These are phyloP conservation scores for Tinospora cordifolia DNA, from an alignment of 164 flowering plant species.

Conservation along the genomic window DNA sequence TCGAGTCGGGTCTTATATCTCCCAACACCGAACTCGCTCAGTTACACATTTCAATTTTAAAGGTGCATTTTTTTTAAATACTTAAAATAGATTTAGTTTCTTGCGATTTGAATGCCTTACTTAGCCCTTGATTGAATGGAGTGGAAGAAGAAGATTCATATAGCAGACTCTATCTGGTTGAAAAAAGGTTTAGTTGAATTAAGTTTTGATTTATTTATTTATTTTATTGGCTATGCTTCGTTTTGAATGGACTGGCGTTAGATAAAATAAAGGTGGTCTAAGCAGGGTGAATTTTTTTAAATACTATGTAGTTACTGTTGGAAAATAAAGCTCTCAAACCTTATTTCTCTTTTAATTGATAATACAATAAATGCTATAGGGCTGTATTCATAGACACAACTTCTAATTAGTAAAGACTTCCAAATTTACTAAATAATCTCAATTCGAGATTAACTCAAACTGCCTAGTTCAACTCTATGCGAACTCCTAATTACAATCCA, in stretches of 20 bases:
- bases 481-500: too few species aligned
- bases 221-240: not conserved
- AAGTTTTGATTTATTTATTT: too few species aligned
- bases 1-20: conserved; percentile 55
- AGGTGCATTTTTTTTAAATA: conserved; percentile 38
- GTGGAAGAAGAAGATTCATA: too few species aligned
- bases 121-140: too few species aligned
- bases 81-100: not conserved
- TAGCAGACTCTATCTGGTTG: not conserved
- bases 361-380: too few species aligned
- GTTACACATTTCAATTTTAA: conserved; percentile 58
- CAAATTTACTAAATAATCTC: too few species aligned
- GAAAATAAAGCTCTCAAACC: too few species aligned
- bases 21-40: conserved; percentile 40
- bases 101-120: not conserved
- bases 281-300: not conserved
- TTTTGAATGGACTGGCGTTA: not conserved
- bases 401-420: too few species aligned
- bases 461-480: too few species aligned
- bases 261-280: not conserved
- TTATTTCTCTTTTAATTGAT: too few species aligned
- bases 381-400: too few species aligned
- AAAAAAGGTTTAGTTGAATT: not conserved
- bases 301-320: not conserved
- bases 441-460: too few species aligned